Base-by-base conservation (phyloP, 495 filamentous ascomycete species). In the Neurospora sp. region DNA sequence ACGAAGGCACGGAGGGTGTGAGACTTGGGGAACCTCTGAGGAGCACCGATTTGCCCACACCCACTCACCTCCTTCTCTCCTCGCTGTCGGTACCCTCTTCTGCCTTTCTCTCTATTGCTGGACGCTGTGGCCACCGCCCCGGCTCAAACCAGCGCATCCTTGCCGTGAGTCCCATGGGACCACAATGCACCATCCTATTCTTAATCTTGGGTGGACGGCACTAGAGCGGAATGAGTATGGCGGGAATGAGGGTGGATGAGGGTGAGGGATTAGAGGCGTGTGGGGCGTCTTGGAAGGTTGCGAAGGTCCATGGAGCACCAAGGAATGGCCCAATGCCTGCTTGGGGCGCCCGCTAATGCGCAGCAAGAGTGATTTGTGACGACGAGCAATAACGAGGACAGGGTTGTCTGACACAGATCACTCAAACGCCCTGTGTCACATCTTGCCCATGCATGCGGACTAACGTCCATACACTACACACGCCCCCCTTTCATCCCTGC, bases 321-420 rank as follows among this genome's bases (percentile, higher is more conserved):
- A 75, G 74, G 73, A 75, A 38, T 71, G 74, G 70, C 59, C 73
- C 31, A 73, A 70, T 74, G 76, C 71, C 53, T 70, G 53, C 69
- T 74, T 74, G 77, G 75, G 76, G 76, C 75, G 74, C 44, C 71
- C 77, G 73, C 78, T 79, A 73, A 78, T 78, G 76, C 75, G 73
- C 72, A 39, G 72, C 70, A 77, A 77, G 76, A 74, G 77, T 68
- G 75, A 77, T 75, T 77, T 78, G 78, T 80, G 78, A 78, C 76
- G 76, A 75, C 65, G 77, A 71, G 74, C 75, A 76, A 73, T 80
- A 75, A 75, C 77, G 76, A 75, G 74, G 73, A 75, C 73, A 71
- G 75, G 77, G 68, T 74, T 79, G 77, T 74, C 78, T 80, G 78
- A 81, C 80, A 79, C 77, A 80, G 71, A 73, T 77, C 75, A 78